phyloP scores from a whole-genome alignment of 1,139 yeast genomes.

The Hyphopichia fennica region DNA sequence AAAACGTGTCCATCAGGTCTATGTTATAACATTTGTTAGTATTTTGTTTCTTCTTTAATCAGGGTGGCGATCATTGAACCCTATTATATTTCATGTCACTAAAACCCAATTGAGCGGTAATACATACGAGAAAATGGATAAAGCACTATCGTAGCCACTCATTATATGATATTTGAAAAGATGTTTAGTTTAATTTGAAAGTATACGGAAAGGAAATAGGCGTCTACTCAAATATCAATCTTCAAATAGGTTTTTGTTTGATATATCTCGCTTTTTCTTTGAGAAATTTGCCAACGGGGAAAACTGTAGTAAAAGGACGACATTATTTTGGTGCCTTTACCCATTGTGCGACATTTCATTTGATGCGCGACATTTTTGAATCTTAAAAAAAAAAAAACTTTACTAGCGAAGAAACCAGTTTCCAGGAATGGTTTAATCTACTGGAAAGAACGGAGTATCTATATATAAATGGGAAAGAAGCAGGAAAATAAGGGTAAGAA shows the following conservation, averaged over 20 bases:
- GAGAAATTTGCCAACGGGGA: background rate
- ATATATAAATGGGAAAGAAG: conserved; percentile 11
- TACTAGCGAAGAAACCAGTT: background rate
- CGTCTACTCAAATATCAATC: no score
- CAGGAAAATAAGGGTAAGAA: conserved; percentile 7
- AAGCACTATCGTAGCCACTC: conserved; percentile 99
- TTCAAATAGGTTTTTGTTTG: background rate
- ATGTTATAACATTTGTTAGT: conserved; percentile 19
- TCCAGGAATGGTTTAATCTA: no score
- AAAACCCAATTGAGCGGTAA: background rate
- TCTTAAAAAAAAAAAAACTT: background rate
- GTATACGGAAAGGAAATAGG: no score
- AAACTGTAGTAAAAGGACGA: background rate
- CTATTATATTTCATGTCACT: background rate
- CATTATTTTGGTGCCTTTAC: background rate
- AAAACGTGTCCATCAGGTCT: conserved; percentile 99
- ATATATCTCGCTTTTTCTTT: no score
- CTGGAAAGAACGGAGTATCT: no score
- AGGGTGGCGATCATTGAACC: conserved; percentile 1
- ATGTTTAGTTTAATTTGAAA: no score
- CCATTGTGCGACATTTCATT: background rate
- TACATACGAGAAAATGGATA: conserved; percentile 92
- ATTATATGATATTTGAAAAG: conserved; percentile 28
- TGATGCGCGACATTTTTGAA: background rate
- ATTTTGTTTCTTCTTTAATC: background rate